Evolutionary conservation across 306 rosid genomes (phyloP), one percentile per base, ranked within the genome.

Genomic region (Vigna angularis): DNA sequence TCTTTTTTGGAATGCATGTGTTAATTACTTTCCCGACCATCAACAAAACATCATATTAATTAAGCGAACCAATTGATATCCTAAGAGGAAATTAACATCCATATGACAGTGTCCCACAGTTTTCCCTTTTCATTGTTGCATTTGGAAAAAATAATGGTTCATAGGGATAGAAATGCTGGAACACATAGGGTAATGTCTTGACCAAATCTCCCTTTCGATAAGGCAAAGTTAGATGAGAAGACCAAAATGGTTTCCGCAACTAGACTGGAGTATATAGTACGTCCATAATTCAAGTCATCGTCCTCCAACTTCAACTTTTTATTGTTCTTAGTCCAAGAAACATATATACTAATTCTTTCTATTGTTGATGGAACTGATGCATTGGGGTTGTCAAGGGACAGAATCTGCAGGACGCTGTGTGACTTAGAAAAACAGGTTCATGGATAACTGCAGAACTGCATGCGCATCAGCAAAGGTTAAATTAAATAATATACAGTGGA

Each of bases 321-420:
- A n/a, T 70, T 56, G 15, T 32, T 69, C 49, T 11, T 38, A 22
- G 49, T 63, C 34, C n/a, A 76, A 38, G 42, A 77, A 78, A 72
- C 75, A 24, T 11, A 10, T 11, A 10, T 75, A 9, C 49, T 48
- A 58, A 26, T 70, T 40, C 70, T 55, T 36, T 76, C 62, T 57
- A 66, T 83, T 75, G 30, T 22, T 72, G 69, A 71, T 40, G 47
- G 24, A 36, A 64, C 28, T 64, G 63, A 73, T 73, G 9, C 44
- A 79, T 58, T 56, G 17, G 12, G 22, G 17, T 42, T 66, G 72
- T 80, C 73, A 76, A 76, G 65, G 15, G 80, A 72, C 87, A 73
- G 55, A 59, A 50, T 66, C 75, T 84, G 79, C 44, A 71, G 59
- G 59, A 28, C 18, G 59, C 69, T 45, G 74, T 44, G 45, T 69